These are phyloP conservation scores for Drosera spatulata DNA, from an alignment of 179 eudicot genomes.

Conservation along the genomic window DNA sequence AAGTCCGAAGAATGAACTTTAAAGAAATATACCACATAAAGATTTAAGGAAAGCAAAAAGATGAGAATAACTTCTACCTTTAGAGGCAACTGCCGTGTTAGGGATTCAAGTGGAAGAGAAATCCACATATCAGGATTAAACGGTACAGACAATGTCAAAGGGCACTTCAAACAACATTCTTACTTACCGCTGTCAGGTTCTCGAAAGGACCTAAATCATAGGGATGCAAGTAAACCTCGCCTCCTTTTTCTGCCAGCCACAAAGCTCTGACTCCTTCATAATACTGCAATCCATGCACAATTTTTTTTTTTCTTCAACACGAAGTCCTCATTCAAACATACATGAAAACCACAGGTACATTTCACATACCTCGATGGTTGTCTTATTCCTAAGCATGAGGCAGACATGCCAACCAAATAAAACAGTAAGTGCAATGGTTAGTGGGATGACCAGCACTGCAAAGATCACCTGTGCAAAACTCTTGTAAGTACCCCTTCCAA, in stretches of 20 bases:
- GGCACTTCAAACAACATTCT: neutral
- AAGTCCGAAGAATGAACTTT: too few species aligned
- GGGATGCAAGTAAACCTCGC: slow-evolving; percentile 81
- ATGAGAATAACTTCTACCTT: too few species aligned
- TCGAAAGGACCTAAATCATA: slow-evolving; percentile 83
- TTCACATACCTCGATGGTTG: slow-evolving; percentile 82
- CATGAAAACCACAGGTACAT: neutral
- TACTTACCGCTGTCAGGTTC: slow-evolving; percentile 60
- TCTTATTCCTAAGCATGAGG: slow-evolving; percentile 70
- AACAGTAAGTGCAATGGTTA: slow-evolving; percentile 56
- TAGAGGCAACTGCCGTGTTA: too few species aligned
- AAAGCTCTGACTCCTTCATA: slow-evolving; percentile 96
- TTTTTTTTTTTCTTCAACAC: neutral
- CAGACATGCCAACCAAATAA: slow-evolving; percentile 85
- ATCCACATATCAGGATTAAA: too few species aligned
- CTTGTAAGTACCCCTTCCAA: slow-evolving; percentile 4
- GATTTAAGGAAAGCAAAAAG: too few species aligned
- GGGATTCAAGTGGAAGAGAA: too few species aligned
- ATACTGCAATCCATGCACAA: slow-evolving; percentile 40
- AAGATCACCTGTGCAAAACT: slow-evolving; percentile 55
- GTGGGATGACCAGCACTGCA: slow-evolving; percentile 55
- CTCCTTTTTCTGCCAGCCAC: slow-evolving; percentile 97
- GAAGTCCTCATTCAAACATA: neutral
- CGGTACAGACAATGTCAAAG: neutral
- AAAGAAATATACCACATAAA: too few species aligned